These are phyloP conservation scores for Niebla homalea DNA, from an alignment of 495 filamentous ascomycete species.

Conservation along the genomic window DNA sequence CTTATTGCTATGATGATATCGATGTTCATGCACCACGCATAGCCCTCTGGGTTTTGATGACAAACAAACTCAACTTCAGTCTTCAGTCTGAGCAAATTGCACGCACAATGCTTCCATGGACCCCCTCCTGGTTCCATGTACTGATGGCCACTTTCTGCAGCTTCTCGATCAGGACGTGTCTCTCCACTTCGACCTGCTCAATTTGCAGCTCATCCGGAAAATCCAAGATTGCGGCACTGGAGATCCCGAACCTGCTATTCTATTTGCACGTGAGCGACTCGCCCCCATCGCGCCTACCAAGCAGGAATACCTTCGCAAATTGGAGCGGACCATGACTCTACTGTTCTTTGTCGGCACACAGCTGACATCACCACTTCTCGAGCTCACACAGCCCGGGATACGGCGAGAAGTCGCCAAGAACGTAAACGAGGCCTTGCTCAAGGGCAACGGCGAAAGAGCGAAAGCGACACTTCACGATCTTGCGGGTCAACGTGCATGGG, in stretches of 20 bases:
- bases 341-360: conserved; percentile 72
- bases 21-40: conserved; percentile 98
- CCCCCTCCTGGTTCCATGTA: conserved; percentile 1
- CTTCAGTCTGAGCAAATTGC: conserved; percentile 71
- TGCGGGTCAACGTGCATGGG: conserved; percentile 71
- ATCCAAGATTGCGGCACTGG: conserved; percentile 63
- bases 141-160: conserved; percentile 34
- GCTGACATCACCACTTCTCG: conserved; percentile 59
- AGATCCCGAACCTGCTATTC: conserved; percentile 69
- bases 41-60: conserved; percentile 81
- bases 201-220: conserved; percentile 84
- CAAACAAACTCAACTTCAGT: conserved; percentile 88
- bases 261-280: conserved; percentile 76
- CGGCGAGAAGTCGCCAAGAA: conserved; percentile 63
- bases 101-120: background rate
- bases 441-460: conserved; percentile 51
- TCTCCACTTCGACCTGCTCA: conserved; percentile 81
- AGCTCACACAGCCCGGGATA: conserved; percentile 67
- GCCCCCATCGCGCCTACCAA: conserved; percentile 78
- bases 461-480: conserved; percentile 71
- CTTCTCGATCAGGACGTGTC: conserved; percentile 73
- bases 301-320: conserved; percentile 65
- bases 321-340: conserved; percentile 87
- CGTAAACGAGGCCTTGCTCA: conserved; percentile 80
- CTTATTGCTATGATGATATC: conserved; percentile 75